Evolutionary conservation across 768 basidiomycete genomes (phyloP).

Genomic region (Agrocybe praecox): DNA sequence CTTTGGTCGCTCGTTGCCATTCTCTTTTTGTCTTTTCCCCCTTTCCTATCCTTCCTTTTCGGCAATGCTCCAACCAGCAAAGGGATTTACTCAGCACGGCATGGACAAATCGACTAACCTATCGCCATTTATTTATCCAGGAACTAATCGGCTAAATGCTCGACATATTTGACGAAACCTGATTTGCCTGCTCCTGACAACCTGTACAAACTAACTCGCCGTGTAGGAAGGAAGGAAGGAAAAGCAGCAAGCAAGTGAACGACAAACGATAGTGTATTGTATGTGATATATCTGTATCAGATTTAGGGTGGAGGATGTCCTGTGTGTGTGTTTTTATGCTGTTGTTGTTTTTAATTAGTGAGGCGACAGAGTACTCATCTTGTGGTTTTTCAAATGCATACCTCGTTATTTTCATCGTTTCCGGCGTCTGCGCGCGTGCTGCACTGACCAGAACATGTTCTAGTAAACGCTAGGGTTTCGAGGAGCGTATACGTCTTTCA

Average conservation of each 20-base stretch:
- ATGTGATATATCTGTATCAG: not conserved
- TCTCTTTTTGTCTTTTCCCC: too few relatives aligned
- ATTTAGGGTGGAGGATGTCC: not conserved
- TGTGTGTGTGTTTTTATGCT: too few relatives aligned
- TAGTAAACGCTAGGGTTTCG: too few relatives aligned
- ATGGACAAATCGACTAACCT: not conserved
- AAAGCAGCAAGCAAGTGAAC: too few relatives aligned
- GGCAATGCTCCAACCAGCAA: not conserved
- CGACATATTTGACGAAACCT: too few relatives aligned
- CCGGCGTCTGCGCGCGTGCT: too few relatives aligned
- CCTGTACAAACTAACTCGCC: not conserved
- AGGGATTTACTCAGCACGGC: not conserved
- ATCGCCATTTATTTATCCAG: not conserved
- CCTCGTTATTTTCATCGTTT: not conserved
- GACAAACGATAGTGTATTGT: not conserved
- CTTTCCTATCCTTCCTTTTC: not conserved
- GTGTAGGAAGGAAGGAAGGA: not conserved
- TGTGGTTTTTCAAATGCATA: not conserved
- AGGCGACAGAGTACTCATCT: not conserved
- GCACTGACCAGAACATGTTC: too few relatives aligned
- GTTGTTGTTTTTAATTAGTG: not conserved
- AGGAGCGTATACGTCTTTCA: too few relatives aligned
- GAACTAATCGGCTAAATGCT: too few relatives aligned
- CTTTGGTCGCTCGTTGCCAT: not conserved
- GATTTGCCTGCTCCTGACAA: too few relatives aligned